phyloP scores from a whole-genome alignment of 2,329 filamentous ascomycete species.

The Colletotrichum salicis region DNA sequence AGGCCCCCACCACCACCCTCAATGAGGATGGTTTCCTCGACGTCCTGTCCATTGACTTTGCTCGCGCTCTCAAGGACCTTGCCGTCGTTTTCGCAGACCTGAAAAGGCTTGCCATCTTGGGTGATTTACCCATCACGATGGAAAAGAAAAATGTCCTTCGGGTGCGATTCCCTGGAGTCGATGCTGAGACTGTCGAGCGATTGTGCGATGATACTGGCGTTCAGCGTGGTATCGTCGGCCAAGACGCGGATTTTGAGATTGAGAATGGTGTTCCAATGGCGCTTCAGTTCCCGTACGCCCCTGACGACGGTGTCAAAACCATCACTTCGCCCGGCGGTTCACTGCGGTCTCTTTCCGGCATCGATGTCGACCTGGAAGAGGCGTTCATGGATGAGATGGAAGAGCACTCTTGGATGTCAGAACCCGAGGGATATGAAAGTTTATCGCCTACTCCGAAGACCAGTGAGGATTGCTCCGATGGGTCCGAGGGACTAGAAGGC shows the following conservation, averaged over 20 bases:
- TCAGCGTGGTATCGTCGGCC: constrained; percentile 78
- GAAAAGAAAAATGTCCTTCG: constrained; percentile 73
- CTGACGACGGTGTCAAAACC: constrained; percentile 53
- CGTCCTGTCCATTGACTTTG: constrained; percentile 87
- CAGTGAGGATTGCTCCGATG: constrained; percentile 57
- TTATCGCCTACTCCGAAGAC: constrained; percentile 56
- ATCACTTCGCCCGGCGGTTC: constrained; percentile 61
- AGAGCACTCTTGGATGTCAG: constrained; percentile 61
- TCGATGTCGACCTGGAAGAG: constrained; percentile 49
- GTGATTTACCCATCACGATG: constrained; percentile 84
- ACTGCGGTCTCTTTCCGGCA: constrained; percentile 52
- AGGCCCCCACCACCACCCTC: constrained; percentile 66
- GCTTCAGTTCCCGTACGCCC: constrained; percentile 87
- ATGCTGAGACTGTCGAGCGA: constrained; percentile 81
- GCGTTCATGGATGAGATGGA: constrained; percentile 56
- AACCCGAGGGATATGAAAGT: constrained; percentile 60
- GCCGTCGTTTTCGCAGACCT: constrained; percentile 83
- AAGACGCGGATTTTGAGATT: constrained; percentile 79
- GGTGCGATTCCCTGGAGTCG: constrained; percentile 91
- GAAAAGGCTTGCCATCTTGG: constrained; percentile 78
- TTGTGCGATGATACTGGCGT: constrained; percentile 91
- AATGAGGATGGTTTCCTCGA: constrained; percentile 88
- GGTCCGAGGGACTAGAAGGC: constrained; percentile 66
- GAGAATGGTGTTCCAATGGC: constrained; percentile 77
- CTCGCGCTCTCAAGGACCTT: constrained; percentile 85